phyloP scores from a whole-genome alignment of 2,329 filamentous ascomycete species.

The Rugonectria rugulosa region DNA sequence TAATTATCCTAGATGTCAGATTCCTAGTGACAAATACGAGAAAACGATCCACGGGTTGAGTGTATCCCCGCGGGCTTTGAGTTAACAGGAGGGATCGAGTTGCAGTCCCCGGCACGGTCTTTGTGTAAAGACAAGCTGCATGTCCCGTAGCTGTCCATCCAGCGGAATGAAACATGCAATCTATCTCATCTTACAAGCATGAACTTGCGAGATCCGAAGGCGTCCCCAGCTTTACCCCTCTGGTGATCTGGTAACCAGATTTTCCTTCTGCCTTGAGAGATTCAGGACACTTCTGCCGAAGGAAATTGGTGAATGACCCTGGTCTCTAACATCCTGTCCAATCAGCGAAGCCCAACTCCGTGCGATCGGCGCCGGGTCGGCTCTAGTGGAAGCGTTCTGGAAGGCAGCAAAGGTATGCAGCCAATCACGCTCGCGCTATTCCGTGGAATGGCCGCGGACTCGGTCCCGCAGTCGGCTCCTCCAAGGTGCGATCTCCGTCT shows the following conservation, averaged over 20 bases:
- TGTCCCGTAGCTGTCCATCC: too few relatives aligned
- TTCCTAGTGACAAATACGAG: too few relatives aligned
- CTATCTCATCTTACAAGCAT: background rate
- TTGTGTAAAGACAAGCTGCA: background rate
- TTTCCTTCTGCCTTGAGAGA: background rate
- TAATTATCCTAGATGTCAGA: background rate
- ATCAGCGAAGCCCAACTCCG: background rate
- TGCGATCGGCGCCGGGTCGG: slow-evolving; percentile 4
- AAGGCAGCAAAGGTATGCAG: background rate
- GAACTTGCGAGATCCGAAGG: background rate
- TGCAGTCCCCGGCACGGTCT: too few relatives aligned
- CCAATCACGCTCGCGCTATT: background rate
- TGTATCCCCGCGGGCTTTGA: background rate
- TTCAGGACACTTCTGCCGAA: background rate
- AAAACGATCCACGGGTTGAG: background rate
- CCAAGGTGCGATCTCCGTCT: background rate
- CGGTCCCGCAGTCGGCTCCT: slow-evolving; percentile 6
- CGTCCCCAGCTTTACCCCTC: background rate
- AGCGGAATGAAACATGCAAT: background rate
- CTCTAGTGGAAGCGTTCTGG: background rate
- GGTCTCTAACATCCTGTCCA: background rate
- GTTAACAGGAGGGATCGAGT: too few relatives aligned
- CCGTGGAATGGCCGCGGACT: slow-evolving; percentile 3
- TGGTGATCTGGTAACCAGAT: background rate
- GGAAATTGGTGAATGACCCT: background rate